Evolutionary conservation across 805 yeast genomes (phyloP).

Genomic region (Yarrowia bubula): DNA sequence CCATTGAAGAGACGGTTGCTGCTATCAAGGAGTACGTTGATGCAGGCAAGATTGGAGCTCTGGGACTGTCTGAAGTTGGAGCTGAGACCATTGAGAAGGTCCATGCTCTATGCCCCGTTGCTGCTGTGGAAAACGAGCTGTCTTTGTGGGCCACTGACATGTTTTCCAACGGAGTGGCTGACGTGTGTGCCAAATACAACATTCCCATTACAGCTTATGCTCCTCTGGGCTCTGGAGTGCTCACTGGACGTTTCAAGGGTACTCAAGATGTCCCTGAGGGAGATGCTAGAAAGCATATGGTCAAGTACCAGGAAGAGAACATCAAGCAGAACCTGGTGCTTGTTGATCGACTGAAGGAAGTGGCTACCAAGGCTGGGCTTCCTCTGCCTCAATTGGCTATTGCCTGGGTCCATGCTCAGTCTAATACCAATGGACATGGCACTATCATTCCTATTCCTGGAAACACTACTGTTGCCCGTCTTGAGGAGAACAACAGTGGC

Average conservation of each 20-base stretch:
- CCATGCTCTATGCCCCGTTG: slow-evolving; percentile 51
- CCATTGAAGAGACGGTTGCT: slow-evolving; percentile 58
- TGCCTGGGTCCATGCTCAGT: slow-evolving; percentile 57
- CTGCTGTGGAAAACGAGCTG: slow-evolving; percentile 74
- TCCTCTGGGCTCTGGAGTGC: slow-evolving; percentile 76
- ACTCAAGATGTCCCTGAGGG: slow-evolving; percentile 51
- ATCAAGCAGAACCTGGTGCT: slow-evolving; percentile 52
- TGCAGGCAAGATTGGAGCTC: slow-evolving; percentile 63
- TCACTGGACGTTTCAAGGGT: slow-evolving; percentile 59
- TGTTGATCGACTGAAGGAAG: slow-evolving; percentile 49
- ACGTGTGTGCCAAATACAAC: slow-evolving; percentile 52
- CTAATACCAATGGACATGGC: slow-evolving; percentile 44
- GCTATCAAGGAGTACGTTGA: slow-evolving; percentile 59
- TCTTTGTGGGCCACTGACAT: slow-evolving; percentile 69
- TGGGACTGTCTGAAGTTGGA: slow-evolving; percentile 72
- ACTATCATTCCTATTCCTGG: slow-evolving; percentile 78
- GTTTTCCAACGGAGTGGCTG: slow-evolving; percentile 60
- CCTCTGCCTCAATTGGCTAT: slow-evolving; percentile 68
- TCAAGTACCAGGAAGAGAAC: slow-evolving; percentile 60
- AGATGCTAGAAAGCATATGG: slow-evolving; percentile 53
- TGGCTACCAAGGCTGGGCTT: slow-evolving; percentile 48
- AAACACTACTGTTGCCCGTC: slow-evolving; percentile 58
- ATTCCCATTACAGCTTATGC: slow-evolving; percentile 78
- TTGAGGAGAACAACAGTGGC: slow-evolving; percentile 55
- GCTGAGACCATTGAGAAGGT: slow-evolving; percentile 63